A percentile compares a stretch with the other conserved stretches of the same genome.
phyloP scores from a whole-genome alignment of 202 grass and related monocot genomes.

The Schoenoplectus triqueter region DNA sequence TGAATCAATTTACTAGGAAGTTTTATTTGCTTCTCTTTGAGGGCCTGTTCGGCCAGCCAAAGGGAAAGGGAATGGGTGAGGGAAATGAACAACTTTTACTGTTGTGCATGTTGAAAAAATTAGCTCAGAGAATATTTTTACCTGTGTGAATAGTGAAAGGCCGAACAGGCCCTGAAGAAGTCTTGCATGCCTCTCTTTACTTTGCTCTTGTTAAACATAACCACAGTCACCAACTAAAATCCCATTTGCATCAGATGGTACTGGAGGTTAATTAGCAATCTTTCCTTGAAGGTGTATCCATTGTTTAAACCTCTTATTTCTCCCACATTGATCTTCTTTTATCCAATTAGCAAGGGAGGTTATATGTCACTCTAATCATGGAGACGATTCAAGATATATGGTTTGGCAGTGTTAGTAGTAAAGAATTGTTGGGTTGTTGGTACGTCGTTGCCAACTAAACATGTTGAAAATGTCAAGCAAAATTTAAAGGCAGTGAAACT shows the following conservation, averaged over 20 bases:
- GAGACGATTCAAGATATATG: background rate
- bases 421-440: background rate
- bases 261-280: background rate
- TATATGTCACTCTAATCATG: background rate
- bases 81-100: too few species aligned
- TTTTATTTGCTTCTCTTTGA: background rate
- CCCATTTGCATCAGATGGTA: background rate
- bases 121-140: too few species aligned
- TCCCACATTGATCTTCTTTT: background rate
- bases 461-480: background rate
- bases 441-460: background rate
- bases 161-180: too few species aligned
- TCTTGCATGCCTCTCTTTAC: background rate
- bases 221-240: background rate
- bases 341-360: background rate
- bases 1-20: constrained; percentile 1
- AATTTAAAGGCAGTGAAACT: constrained; percentile 8
- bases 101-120: too few species aligned
- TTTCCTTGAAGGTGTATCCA: background rate
- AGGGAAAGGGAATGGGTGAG: too few species aligned
- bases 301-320: background rate
- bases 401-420: background rate
- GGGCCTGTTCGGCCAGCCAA: background rate
- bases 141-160: too few species aligned
- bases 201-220: background rate